Conservation (phyloP, 2,329 filamentous ascomycete species). For the Clarireedia sp. region DNA sequence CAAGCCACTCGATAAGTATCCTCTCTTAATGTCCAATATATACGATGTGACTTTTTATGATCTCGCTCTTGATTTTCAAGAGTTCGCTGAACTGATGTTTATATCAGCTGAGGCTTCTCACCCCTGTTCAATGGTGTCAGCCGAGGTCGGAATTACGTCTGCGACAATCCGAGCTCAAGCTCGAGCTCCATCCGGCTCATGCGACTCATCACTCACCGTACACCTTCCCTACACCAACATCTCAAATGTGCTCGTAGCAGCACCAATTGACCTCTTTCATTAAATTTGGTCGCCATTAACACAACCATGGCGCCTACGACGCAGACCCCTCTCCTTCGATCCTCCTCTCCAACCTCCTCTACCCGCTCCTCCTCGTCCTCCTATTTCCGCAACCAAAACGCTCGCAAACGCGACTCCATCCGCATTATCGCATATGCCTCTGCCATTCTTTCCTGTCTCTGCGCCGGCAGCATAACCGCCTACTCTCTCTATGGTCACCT, state of each 20-base stretch:
- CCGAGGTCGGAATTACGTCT: neutral
- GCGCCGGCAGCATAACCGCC: conserved; percentile 83
- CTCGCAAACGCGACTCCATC: conserved; percentile 18
- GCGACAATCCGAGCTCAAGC: neutral
- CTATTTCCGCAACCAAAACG: neutral
- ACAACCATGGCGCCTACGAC: conserved; percentile 6
- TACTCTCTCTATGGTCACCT: conserved; percentile 91
- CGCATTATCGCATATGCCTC: conserved; percentile 43
- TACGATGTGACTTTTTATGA: no score
- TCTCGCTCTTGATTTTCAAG: no score
- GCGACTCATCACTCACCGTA: neutral
- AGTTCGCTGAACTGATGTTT: no score
- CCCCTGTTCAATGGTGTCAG: conserved; percentile 1
- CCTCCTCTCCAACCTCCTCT: conserved; percentile 2
- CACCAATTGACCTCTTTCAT: neutral
- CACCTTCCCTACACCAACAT: neutral
- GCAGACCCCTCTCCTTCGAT: conserved; percentile 1
- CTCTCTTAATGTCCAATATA: no score
- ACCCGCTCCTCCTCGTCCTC: neutral
- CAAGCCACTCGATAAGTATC: no score
- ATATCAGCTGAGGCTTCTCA: no score
- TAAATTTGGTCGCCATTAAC: neutral
- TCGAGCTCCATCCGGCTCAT: neutral
- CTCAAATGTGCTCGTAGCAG: neutral
- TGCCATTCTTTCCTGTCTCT: conserved; percentile 55